phyloP scores from a whole-genome alignment of 345 rosid species.

The Acer saccharum region DNA sequence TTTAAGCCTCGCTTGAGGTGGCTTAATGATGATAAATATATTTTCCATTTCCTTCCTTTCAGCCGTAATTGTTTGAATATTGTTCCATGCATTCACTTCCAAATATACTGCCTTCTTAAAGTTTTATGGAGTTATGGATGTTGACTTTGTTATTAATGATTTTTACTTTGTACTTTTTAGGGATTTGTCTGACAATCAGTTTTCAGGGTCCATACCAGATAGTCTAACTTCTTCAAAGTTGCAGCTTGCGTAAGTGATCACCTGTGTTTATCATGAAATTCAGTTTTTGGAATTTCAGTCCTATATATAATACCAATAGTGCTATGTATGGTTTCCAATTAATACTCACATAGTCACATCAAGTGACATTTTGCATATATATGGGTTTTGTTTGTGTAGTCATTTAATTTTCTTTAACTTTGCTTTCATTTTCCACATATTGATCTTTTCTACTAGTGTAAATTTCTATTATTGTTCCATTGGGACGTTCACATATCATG shows the following conservation, averaged over 20 bases:
- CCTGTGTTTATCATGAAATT: not conserved
- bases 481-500: not conserved
- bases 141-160: slow-evolving; percentile 11
- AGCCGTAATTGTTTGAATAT: not conserved
- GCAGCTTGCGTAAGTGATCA: slow-evolving; percentile 69
- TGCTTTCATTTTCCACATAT: not conserved
- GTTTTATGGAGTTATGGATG: not conserved
- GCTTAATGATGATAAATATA: slow-evolving; percentile 1
- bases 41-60: not conserved
- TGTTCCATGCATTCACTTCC: not conserved
- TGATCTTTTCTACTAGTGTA: not conserved
- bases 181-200: slow-evolving; percentile 84
- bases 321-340: not conserved
- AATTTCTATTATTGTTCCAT: not conserved
- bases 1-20: not conserved
- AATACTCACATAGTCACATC: not conserved
- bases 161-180: slow-evolving; percentile 36
- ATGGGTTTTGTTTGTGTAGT: not conserved
- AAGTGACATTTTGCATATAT: not conserved
- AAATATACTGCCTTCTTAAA: slow-evolving; percentile 5
- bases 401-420: not conserved
- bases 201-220: slow-evolving; percentile 83
- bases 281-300: not conserved
- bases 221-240: slow-evolving; percentile 69
- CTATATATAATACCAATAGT: not conserved